These are phyloP conservation scores for Raphidocelis subcapitata DNA, from an alignment of 139 green algal genomes.

Conservation along the genomic window DNA sequence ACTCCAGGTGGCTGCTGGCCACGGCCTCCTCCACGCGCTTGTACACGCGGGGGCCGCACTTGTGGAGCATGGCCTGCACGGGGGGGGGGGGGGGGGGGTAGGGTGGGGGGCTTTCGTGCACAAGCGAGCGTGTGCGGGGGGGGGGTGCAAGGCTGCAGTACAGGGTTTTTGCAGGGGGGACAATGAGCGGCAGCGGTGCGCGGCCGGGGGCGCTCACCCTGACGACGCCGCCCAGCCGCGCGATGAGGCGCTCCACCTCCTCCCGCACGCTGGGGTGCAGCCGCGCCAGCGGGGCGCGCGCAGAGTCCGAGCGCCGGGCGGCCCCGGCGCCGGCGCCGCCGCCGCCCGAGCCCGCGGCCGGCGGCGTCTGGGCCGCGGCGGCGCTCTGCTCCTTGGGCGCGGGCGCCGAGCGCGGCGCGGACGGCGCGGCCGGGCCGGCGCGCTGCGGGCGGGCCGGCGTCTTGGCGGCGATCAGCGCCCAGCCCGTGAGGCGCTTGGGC, in stretches of 20 bases:
- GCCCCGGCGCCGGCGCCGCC: no score
- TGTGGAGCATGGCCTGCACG: slow-evolving; percentile 45
- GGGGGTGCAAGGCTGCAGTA: slow-evolving; percentile 4
- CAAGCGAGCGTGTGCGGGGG: no score
- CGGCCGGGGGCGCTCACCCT: slow-evolving; percentile 1
- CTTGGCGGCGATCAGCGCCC: slow-evolving; percentile 17
- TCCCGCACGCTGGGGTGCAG: not conserved
- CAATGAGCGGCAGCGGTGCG: no score
- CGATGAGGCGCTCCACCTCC: slow-evolving; percentile 15
- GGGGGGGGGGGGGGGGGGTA: no score
- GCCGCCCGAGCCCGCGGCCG: no score
- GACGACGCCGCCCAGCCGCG: slow-evolving; percentile 7
- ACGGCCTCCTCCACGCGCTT: slow-evolving; percentile 50
- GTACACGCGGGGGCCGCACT: slow-evolving; percentile 49
- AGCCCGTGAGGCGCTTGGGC: slow-evolving; percentile 9
- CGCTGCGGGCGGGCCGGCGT: no score
- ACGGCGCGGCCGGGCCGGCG: no score
- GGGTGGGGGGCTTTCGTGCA: no score
- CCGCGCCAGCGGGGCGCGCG: not conserved
- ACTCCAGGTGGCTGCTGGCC: slow-evolving; percentile 49
- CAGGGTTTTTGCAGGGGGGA: not conserved
- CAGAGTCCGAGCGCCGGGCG: not conserved
- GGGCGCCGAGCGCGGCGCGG: no score
- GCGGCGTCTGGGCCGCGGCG: no score
- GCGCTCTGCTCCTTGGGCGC: no score